phyloP scores from a whole-genome alignment of 805 yeast species.

The Candida lessepsii region DNA sequence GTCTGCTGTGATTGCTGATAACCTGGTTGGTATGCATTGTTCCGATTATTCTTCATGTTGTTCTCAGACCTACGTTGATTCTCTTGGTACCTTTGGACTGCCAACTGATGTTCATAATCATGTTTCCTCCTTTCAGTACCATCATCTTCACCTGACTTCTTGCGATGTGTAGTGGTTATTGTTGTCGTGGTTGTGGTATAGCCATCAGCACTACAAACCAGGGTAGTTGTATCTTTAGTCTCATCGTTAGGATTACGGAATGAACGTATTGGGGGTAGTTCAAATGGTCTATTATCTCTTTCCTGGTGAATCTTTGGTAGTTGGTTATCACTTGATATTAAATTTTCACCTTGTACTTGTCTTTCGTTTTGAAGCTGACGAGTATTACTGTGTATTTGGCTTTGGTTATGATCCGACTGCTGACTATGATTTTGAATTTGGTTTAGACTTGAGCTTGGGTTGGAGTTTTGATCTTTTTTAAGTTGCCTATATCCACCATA shows the following conservation, averaged over 20 bases:
- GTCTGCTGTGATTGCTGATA: not conserved
- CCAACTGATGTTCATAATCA: slow-evolving; percentile 11
- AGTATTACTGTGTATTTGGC: too few species aligned
- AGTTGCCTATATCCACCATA: not conserved
- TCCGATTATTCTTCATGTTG: slow-evolving; percentile 1
- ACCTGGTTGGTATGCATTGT: not conserved
- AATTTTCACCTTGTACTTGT: not conserved
- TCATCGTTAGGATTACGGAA: slow-evolving; percentile 1
- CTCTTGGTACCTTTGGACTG: slow-evolving; percentile 10
- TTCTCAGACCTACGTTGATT: slow-evolving; percentile 7
- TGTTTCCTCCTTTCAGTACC: slow-evolving; percentile 9
- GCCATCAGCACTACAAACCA: slow-evolving; percentile 7
- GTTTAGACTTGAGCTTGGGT: not conserved
- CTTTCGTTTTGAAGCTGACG: not conserved
- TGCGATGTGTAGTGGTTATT: slow-evolving; percentile 15
- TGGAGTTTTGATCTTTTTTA: not conserved
- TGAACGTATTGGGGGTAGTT: slow-evolving; percentile 11
- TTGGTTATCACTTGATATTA: not conserved
- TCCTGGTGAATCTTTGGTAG: slow-evolving; percentile 2
- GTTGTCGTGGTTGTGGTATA: slow-evolving; percentile 17
- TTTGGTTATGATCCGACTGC: too few species aligned
- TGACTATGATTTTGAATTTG: not conserved
- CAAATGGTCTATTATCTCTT: slow-evolving; percentile 6
- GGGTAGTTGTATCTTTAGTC: not conserved
- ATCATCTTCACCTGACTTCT: slow-evolving; percentile 5